Evolutionary conservation across 495 filamentous ascomycete species (phyloP), one percentile per base, ranked within the genome.

Genomic region (Aspergillus coremiiformis): DNA sequence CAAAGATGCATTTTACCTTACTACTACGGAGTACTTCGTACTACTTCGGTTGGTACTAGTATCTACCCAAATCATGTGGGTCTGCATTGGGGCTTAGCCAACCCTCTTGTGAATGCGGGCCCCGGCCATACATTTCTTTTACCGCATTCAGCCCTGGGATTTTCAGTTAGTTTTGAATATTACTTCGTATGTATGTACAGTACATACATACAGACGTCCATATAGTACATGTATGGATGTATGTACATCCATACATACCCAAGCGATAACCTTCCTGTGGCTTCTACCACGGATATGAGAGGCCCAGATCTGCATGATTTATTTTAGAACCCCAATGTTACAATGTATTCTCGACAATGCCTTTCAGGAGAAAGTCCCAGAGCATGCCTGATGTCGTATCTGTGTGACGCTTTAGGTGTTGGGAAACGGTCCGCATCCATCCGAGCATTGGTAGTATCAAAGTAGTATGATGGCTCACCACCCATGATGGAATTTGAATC

Each of bases 41-140:
- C n/a, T n/a, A n/a, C n/a, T n/a, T n/a, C n/a, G n/a, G n/a, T n/a
- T n/a, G n/a, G n/a, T n/a, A n/a, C n/a, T n/a, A n/a, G n/a, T n/a
- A n/a, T n/a, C n/a, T n/a, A n/a, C n/a, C 30, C 24, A 53, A 33
- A 50, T n/a, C n/a, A 5, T 2, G 55, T 57, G 55, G 55, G 53
- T 54, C 55, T 24, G 17, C 46, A 53, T 51, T 44, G 55, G 55
- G 55, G 55, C 55, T 58, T 58, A 58, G 55, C 55, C 47, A 47
- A 47, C 19, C 14, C 24, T 15, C 27, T 35, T 49, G 32, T 12
- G 17, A 49, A 39, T 49, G 47, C n/a, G n/a, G n/a, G n/a, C n/a
- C n/a, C n/a, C n/a, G n/a, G n/a, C n/a, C n/a, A 33, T 35, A 49
- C 20, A 17, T 15, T 14, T 33, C 17, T 10, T 49, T 24, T 30